phyloP scores from a whole-genome alignment of 768 basidiomycete species.

The Lactifluus piperatus region DNA sequence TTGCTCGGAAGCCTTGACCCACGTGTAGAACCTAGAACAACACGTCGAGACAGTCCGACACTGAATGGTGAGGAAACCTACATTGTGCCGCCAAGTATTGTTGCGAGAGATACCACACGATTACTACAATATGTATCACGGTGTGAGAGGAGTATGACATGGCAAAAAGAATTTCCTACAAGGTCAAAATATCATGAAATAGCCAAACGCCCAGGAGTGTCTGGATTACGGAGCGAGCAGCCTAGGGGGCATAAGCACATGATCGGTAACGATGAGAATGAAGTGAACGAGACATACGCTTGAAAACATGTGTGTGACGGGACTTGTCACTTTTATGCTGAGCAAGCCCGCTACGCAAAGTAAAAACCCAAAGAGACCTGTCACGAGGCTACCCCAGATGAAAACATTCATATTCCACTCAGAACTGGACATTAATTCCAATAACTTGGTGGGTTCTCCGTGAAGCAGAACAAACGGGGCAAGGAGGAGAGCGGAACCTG shows the following conservation, averaged over 20 bases:
- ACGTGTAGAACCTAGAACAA: slow-evolving; percentile 46
- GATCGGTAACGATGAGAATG: background rate
- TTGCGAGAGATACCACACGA: slow-evolving; percentile 31
- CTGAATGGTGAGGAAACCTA: slow-evolving; percentile 25
- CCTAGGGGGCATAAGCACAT: slow-evolving; percentile 31
- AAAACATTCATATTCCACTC: slow-evolving; percentile 48
- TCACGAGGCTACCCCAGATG: slow-evolving; percentile 55
- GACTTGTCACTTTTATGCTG: slow-evolving; percentile 76
- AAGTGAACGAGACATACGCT: slow-evolving; percentile 40
- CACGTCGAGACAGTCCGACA: background rate
- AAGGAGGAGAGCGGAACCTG: slow-evolving; percentile 56
- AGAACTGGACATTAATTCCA: slow-evolving; percentile 30
- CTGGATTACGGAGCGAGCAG: slow-evolving; percentile 76
- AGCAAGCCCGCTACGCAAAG: slow-evolving; percentile 72
- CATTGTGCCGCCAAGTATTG: slow-evolving; percentile 65
- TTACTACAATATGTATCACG: slow-evolving; percentile 4
- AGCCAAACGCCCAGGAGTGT: slow-evolving; percentile 71
- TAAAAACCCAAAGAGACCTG: slow-evolving; percentile 74
- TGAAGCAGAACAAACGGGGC: slow-evolving; percentile 51
- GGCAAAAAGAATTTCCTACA: slow-evolving; percentile 36
- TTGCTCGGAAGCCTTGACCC: slow-evolving; percentile 37
- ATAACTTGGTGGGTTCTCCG: slow-evolving; percentile 42
- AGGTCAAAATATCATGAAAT: slow-evolving; percentile 64
- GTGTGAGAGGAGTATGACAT: background rate
- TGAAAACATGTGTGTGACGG: slow-evolving; percentile 81